These are phyloP conservation scores for Sporothrix curviconia DNA, from an alignment of 2,329 filamentous ascomycete species.

Conservation along the genomic window DNA sequence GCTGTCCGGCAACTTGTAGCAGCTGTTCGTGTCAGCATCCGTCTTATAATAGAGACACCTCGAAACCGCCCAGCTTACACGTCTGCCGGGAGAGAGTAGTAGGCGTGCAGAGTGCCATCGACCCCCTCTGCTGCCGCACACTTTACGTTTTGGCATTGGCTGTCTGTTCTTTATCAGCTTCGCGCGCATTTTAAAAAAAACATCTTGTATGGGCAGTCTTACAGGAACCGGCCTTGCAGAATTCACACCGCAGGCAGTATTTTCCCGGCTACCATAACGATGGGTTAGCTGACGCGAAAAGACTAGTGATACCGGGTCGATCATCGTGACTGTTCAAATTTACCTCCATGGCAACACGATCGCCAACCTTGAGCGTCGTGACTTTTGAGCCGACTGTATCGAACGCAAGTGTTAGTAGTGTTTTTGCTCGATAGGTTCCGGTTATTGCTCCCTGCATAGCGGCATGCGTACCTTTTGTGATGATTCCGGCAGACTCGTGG, in stretches of 20 bases:
- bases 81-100: neutral
- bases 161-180: neutral
- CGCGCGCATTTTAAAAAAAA: neutral
- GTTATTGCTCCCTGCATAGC: too few relatives aligned
- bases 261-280: neutral
- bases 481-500: neutral
- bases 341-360: neutral
- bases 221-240: neutral
- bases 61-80: neutral
- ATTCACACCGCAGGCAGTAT: neutral
- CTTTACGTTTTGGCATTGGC: neutral
- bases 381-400: neutral
- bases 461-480: too few relatives aligned
- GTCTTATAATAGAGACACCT: neutral
- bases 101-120: neutral
- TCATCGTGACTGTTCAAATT: too few relatives aligned
- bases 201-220: neutral
- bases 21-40: neutral
- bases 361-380: neutral
- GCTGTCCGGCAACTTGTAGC: neutral
- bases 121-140: neutral
- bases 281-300: too few relatives aligned
- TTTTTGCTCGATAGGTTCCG: too few relatives aligned
- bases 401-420: too few relatives aligned
- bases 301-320: too few relatives aligned